A percentile compares a stretch with the other conserved stretches of the same genome.
phyloP scores from a whole-genome alignment of 2,329 filamentous ascomycete species.

The Pseudopithomyces chartarum region DNA sequence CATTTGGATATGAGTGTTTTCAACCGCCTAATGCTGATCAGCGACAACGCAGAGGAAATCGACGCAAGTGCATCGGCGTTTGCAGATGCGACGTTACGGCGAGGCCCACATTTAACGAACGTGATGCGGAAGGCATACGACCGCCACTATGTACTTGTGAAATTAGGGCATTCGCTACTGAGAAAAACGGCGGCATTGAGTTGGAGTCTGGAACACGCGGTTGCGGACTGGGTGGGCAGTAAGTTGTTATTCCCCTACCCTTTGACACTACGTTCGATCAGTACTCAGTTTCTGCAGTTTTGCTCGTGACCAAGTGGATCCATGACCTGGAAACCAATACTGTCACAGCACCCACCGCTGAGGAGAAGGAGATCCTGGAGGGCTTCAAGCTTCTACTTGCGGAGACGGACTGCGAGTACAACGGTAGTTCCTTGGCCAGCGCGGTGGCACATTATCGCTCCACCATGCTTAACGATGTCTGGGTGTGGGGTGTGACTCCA shows the following conservation, averaged over 20 bases:
- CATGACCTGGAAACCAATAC: constrained; percentile 32
- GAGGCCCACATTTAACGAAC: constrained; percentile 29
- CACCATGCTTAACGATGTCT: constrained; percentile 33
- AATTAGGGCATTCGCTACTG: constrained; percentile 30
- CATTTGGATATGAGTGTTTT: constrained; percentile 33
- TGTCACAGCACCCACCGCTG: constrained; percentile 15
- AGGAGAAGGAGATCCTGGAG: constrained; percentile 31
- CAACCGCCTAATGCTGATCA: constrained; percentile 36
- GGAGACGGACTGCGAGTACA: constrained; percentile 27
- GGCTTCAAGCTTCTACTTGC: constrained; percentile 26
- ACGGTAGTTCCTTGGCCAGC: constrained; percentile 26
- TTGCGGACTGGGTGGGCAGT: constrained; percentile 40
- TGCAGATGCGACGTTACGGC: constrained; percentile 25
- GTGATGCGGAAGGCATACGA: constrained; percentile 35
- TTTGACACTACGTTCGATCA: background rate
- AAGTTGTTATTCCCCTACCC: constrained; percentile 4
- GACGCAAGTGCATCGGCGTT: constrained; percentile 26
- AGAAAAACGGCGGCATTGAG: constrained; percentile 40
- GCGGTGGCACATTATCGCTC: constrained; percentile 33
- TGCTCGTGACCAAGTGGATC: constrained; percentile 42
- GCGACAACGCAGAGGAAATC: constrained; percentile 30
- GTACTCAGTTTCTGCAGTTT: constrained; percentile 16
- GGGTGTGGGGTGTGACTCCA: constrained; percentile 26
- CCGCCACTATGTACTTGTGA: constrained; percentile 32
- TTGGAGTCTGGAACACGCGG: constrained; percentile 42